Evolutionary conservation across 495 filamentous ascomycete genomes (phyloP), one percentile per base, ranked within the genome.

Genomic region (Hyaloscypha variabilis): DNA sequence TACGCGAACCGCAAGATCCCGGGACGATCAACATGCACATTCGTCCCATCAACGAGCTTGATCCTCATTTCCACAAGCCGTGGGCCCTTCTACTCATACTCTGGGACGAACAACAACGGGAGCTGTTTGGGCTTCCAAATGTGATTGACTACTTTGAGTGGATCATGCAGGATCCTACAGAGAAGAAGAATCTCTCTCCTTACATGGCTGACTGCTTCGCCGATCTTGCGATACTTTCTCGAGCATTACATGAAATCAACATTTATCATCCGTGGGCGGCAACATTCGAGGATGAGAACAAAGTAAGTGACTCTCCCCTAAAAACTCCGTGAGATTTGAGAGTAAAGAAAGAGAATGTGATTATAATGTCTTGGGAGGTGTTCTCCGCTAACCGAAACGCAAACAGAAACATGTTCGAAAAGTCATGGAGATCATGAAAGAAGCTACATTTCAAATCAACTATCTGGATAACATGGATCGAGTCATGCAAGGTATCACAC

Each of bases 101-200:
- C 30, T 63, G 39, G 60, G 60, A 75, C 28, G 67, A 64, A 3
- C 13, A 71, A 1, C 34, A 72, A 23, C 56, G 80, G 1, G 69
- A 71, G 23, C 53, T 82, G 1, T 57, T 51, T 42, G 67, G 76
- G 0, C 69, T 80, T 51, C 50, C 71, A 13, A 68, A 60, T 5
- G 14, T 83, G 5, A 62, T 82, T 39, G 83, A 87, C 46, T 79
- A 84, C 50, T 62, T 85, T 0, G 79, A 83, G 24, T 73, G 77
- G 25, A 63, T 83, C 21, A 31, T 82, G 13, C 36, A 80, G 59
- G 79, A 83, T 8, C 66, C 64, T 0, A 63, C 69, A 26, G 73
- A 75, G 0, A 69, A 63, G 26, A 68, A 77, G 8, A 50, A 82
- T 4, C 50, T 86, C 13, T 84, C 83, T 0, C 24, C 71, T 1